Evolutionary conservation across 495 filamentous ascomycete genomes (phyloP).

Genomic region (Talaromyces stipitatus): DNA sequence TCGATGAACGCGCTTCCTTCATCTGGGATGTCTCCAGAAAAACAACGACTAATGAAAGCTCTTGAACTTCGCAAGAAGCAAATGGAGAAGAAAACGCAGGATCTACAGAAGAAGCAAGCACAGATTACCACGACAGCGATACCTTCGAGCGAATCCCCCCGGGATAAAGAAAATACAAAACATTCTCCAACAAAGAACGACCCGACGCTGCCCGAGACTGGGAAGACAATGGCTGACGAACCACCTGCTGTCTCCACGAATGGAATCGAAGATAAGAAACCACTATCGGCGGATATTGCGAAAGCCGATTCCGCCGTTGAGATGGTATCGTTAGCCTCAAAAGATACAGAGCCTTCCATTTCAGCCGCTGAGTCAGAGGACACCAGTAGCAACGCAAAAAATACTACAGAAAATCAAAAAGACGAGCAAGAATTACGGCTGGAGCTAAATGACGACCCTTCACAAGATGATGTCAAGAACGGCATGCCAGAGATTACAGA

Average conservation of each 20-base stretch:
- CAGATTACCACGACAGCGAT: conserved; percentile 10
- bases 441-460: background rate
- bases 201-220: background rate
- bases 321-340: conserved; percentile 6
- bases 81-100: conserved; percentile 40
- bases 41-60: conserved; percentile 86
- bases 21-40: conserved; percentile 74
- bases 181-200: conserved; percentile 12
- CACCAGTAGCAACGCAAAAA: too few species aligned
- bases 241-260: conserved; percentile 1
- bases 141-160: conserved; percentile 8
- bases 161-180: conserved; percentile 28
- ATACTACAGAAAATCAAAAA: background rate
- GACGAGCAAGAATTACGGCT: background rate
- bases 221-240: background rate
- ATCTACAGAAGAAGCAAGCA: conserved; percentile 19
- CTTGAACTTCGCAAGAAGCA: conserved; percentile 81
- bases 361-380: conserved; percentile 10
- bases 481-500: background rate
- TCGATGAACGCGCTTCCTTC: conserved; percentile 42
- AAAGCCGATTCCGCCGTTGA: conserved; percentile 18
- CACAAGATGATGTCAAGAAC: background rate
- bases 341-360: conserved; percentile 12
- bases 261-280: conserved; percentile 4
- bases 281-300: conserved; percentile 6